A percentile compares a stretch with the other conserved stretches of the same genome.
Conservation (phyloP, 2,329 filamentous ascomycete genomes). For the Trichoderma semiorbis region DNA sequence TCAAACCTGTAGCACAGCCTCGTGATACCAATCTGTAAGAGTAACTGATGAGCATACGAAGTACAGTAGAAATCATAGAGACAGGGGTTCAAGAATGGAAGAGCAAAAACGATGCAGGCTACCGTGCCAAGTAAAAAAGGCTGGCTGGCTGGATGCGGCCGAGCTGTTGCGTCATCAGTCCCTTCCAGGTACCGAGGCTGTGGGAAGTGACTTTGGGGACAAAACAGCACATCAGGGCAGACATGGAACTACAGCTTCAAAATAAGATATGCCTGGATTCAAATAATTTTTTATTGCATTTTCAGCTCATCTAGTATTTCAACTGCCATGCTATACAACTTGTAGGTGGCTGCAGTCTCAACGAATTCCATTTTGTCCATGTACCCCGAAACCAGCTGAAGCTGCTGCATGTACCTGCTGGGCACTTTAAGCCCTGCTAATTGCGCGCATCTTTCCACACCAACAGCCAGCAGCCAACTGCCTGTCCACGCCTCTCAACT, state of each 20-base stretch:
- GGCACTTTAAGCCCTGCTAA: neutral
- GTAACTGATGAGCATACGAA: neutral
- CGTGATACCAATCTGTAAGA: neutral
- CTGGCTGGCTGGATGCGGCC: neutral
- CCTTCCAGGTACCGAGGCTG: constrained; percentile 1
- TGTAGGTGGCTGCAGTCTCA: neutral
- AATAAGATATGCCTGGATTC: neutral
- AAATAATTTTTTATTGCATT: neutral
- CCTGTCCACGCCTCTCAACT: constrained; percentile 2
- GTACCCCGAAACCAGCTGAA: neutral
- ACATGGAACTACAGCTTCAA: neutral
- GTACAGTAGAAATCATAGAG: neutral
- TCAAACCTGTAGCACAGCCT: neutral
- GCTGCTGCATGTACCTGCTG: neutral
- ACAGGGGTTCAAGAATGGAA: neutral
- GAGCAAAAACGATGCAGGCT: neutral
- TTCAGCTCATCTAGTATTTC: neutral
- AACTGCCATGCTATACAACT: accelerated
- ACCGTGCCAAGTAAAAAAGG: neutral
- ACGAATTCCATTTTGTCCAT: neutral
- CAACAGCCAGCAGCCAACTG: neutral
- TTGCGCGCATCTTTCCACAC: neutral
- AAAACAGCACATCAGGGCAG: neutral
- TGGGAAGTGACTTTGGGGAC: neutral
- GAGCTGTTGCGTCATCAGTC: constrained; percentile 13